These are phyloP conservation scores for Ilyonectria mors-panacis DNA, from an alignment of 2,329 filamentous ascomycete species.

Conservation along the genomic window DNA sequence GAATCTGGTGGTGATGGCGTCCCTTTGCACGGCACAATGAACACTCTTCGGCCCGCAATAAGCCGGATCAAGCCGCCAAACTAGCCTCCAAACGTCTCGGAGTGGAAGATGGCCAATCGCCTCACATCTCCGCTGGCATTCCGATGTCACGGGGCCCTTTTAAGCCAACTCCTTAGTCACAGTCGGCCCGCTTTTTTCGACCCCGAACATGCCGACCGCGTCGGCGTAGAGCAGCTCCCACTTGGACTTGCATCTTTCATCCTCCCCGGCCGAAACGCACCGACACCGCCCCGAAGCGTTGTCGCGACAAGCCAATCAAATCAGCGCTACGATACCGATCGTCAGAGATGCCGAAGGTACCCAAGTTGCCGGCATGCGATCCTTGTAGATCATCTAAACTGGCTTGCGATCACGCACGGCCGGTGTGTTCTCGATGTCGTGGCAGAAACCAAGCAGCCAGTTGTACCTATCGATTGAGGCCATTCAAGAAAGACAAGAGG, in stretches of 20 bases:
- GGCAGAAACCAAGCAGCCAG: constrained; percentile 13
- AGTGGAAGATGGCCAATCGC: not conserved
- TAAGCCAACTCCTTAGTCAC: not conserved
- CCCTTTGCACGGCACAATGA: not conserved
- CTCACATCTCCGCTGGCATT: not conserved
- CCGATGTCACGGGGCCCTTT: not conserved
- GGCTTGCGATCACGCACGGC: constrained; percentile 46
- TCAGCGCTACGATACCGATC: not conserved
- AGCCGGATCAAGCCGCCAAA: constrained; percentile 6
- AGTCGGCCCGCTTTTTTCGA: constrained; percentile 3
- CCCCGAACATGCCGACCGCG: constrained; percentile 6
- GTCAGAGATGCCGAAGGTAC: constrained; percentile 1
- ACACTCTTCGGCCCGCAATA: not conserved
- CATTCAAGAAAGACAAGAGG: constrained; percentile 26
- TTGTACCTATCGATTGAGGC: constrained; percentile 21
- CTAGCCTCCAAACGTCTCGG: not conserved
- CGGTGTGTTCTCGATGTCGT: constrained; percentile 46
- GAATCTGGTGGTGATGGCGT: not conserved
- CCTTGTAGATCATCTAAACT: constrained; percentile 48
- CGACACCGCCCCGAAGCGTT: not conserved
- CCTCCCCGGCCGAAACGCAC: not conserved
- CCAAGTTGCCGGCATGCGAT: constrained; percentile 42
- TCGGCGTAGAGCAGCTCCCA: not conserved
- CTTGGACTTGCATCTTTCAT: constrained; percentile 2
- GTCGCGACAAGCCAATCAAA: not conserved